Percentiles rank a stretch among this genome's conserved stretches.
phyloP scores from a whole-genome alignment of 768 basidiomycete species.

The Lanmaoa rubissima region DNA sequence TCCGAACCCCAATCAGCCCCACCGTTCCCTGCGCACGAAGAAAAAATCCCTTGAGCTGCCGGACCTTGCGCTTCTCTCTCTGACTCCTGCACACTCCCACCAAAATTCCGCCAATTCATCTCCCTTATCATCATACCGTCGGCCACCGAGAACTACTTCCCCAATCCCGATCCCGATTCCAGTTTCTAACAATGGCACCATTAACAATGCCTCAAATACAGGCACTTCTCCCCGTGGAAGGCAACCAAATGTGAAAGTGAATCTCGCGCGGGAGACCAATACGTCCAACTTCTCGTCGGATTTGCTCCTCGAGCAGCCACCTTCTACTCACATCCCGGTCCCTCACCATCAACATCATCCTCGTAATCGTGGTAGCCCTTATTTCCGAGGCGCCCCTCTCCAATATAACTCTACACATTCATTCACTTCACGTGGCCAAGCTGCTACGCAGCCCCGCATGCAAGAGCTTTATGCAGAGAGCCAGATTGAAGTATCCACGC shows the following conservation, averaged over 20 bases:
- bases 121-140: slow-evolving; percentile 41
- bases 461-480: slow-evolving; percentile 46
- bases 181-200: slow-evolving; percentile 36
- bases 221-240: slow-evolving; percentile 36
- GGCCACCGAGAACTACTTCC: slow-evolving; percentile 42
- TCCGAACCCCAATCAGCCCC: slow-evolving; percentile 44
- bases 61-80: slow-evolving; percentile 57
- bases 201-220: slow-evolving; percentile 35
- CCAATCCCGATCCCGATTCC: slow-evolving; percentile 50
- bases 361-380: slow-evolving; percentile 33
- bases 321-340: slow-evolving; percentile 43
- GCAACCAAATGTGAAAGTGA: slow-evolving; percentile 31
- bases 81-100: slow-evolving; percentile 41
- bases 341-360: slow-evolving; percentile 30
- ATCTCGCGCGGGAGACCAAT: slow-evolving; percentile 26
- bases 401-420: slow-evolving; percentile 46
- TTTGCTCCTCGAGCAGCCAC: slow-evolving; percentile 40
- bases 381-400: slow-evolving; percentile 35
- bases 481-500: slow-evolving; percentile 31
- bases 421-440: slow-evolving; percentile 36
- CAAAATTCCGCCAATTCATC: slow-evolving; percentile 39
- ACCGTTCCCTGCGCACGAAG: slow-evolving; percentile 62
- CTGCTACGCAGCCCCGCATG: slow-evolving; percentile 38
- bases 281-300: slow-evolving; percentile 37
- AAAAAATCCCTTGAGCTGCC: slow-evolving; percentile 76